Evolutionary conservation across 305 asterid species (phyloP), one percentile per base, ranked within the genome.

Genomic region (Fraxinus angustifolia): DNA sequence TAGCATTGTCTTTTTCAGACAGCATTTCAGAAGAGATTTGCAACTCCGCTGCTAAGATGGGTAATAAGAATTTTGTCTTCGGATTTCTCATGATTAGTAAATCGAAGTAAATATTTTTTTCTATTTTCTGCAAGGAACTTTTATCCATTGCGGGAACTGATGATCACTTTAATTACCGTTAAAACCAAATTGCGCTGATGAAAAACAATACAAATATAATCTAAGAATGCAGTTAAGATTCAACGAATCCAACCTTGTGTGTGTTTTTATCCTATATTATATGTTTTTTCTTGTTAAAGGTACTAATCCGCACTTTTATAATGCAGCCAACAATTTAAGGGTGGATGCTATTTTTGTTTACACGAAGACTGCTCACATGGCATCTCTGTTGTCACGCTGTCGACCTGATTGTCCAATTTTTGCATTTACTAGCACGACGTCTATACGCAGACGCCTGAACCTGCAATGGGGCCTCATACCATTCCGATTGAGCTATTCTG

Each of bases 321-420:
- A 72, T 90, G 89, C 92, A 96, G 98, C 99, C 45, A 11, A 96
- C 91, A 96, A 94, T 81, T 88, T 96, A 79, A 98, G 85, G 76
- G 97, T 93, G 73, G 99, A 94, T 82, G 99, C 99, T 28, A 89
- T 96, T 36, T 96, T 96, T 73, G 99, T 93, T 17, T 96, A 94
- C 91, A 93, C 98, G 12, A 96, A 91, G 88, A 75, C 80, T 26
- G 98, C 98, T 62, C 96, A 96, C 88, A 93, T 96, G 99, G 99
- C 99, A 80, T 93, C 99, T 71, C 94, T 96, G 73, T 79, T 96
- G 82, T 96, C 99, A 34, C 98, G 99, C 33, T 91, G 98, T 77
- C 94, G 98, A 10, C 98, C 99, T 2, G 99, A 94, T 85, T 96
- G 98, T 90, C 99, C 99, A 68, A 94, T 93, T 60, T 96, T 96